These are phyloP conservation scores for Pythium vanterpoolii DNA, from an alignment of 352 stramenopile species.

Conservation along the genomic window DNA sequence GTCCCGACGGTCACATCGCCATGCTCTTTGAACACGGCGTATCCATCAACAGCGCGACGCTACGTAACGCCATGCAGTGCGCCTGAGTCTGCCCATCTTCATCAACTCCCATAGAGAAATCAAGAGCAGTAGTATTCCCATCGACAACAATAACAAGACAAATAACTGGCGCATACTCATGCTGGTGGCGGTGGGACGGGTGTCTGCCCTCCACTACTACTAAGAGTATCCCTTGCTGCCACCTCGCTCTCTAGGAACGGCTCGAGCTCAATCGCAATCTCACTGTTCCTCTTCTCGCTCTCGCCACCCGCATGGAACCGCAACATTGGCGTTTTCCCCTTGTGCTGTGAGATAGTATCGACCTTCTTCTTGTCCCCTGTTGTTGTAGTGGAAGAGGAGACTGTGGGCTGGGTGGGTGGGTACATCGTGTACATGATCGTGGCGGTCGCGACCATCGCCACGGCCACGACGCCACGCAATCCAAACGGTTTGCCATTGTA, in stretches of 20 bases:
- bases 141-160: neutral
- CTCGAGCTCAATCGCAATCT: slow-evolving; percentile 30
- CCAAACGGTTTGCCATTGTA: slow-evolving; percentile 76
- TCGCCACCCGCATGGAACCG: slow-evolving; percentile 13
- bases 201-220: neutral
- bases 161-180: neutral
- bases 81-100: too few species aligned
- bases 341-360: slow-evolving; percentile 5
- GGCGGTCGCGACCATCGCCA: slow-evolving; percentile 55
- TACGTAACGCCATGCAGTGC: slow-evolving; percentile 6
- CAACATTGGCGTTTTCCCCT: slow-evolving; percentile 13
- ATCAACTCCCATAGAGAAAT: neutral
- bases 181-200: too few species aligned
- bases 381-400: neutral
- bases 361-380: neutral
- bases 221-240: neutral
- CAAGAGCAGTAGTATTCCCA: too few species aligned
- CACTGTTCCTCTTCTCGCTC: slow-evolving; percentile 43
- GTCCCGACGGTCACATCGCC: slow-evolving; percentile 80
- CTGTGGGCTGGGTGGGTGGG: slow-evolving; percentile 28
- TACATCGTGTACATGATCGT: slow-evolving; percentile 76
- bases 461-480: slow-evolving; percentile 44
- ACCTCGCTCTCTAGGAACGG: slow-evolving; percentile 30
- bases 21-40: slow-evolving; percentile 35
- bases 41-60: neutral